These are phyloP conservation scores for Peniophora sp. DNA, from an alignment of 1,284 basidiomycete genomes.

Conservation along the genomic window DNA sequence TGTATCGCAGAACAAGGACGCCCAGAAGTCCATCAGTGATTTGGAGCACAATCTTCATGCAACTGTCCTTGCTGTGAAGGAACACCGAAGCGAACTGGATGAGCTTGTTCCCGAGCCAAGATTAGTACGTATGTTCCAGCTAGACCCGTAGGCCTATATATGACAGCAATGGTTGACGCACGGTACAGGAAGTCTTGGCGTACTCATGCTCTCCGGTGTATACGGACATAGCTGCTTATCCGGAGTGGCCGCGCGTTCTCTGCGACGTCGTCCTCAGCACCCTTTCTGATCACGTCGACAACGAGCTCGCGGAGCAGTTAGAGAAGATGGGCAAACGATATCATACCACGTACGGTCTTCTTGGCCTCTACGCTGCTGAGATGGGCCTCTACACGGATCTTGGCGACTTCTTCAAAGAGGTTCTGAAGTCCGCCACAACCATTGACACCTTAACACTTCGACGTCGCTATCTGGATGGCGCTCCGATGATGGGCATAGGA, in stretches of 20 bases:
- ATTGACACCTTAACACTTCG: not conserved
- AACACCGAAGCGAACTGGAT: slow-evolving; percentile 55
- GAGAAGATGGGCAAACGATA: not conserved
- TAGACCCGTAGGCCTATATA: too few species aligned
- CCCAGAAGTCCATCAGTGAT: slow-evolving; percentile 46
- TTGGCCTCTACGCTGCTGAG: not conserved
- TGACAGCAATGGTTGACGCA: not conserved
- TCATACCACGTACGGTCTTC: slow-evolving; percentile 2
- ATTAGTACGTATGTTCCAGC: slow-evolving; percentile 47
- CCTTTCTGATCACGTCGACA: too few species aligned
- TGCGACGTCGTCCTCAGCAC: too few species aligned
- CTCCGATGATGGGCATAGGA: not conserved
- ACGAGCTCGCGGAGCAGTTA: too few species aligned
- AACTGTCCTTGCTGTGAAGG: slow-evolving; percentile 64
- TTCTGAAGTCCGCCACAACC: not conserved
- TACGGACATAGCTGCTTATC: not conserved
- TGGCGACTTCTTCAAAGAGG: not conserved
- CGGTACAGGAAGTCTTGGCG: not conserved
- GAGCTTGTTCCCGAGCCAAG: slow-evolving; percentile 53
- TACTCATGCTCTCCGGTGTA: not conserved
- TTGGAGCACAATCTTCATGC: slow-evolving; percentile 68
- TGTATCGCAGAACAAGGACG: slow-evolving; percentile 45
- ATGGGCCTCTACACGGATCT: not conserved
- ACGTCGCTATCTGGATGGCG: not conserved
- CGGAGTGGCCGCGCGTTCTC: not conserved